Percentiles rank a stretch among this genome's conserved stretches.
Evolutionary conservation across 345 rosid species (phyloP).

Genomic region (Gossypium ekmanianum): DNA sequence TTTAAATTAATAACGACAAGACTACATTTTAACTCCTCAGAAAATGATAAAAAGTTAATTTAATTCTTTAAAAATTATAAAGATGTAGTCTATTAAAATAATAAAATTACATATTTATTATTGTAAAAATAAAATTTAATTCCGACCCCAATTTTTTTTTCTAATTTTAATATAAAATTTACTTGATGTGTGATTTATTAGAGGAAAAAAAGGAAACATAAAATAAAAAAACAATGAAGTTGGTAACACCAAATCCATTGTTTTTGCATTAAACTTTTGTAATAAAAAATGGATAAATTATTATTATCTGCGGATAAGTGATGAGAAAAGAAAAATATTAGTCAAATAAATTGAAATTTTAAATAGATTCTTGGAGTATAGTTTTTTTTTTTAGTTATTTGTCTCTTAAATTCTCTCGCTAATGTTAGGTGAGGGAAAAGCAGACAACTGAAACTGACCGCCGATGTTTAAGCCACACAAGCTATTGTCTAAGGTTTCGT

Average conservation of each 20-base stretch:
- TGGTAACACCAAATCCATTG: not conserved
- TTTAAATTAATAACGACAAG: no score
- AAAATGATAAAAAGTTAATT: no score
- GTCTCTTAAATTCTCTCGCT: not conserved
- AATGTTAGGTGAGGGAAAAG: not conserved
- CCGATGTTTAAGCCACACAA: not conserved
- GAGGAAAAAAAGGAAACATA: no score
- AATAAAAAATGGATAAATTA: not conserved
- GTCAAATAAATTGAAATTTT: not conserved
- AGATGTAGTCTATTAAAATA: no score
- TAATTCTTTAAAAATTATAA: no score
- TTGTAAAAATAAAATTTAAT: no score
- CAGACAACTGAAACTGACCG: not conserved
- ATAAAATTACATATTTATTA: no score
- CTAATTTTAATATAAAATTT: no score
- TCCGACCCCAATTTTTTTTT: accelerated
- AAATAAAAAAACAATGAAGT: not conserved
- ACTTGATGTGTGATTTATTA: no score
- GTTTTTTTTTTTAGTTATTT: not conserved
- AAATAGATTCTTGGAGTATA: not conserved
- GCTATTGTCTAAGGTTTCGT: not conserved
- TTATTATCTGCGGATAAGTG: not conserved
- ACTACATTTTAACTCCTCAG: accelerated
- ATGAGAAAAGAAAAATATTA: not conserved
- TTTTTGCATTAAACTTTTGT: not conserved